A percentile compares a stretch with the other conserved stretches of the same genome.
Conservation (phyloP, 768 basidiomycete genomes). For the Tricholoma flavovirens region DNA sequence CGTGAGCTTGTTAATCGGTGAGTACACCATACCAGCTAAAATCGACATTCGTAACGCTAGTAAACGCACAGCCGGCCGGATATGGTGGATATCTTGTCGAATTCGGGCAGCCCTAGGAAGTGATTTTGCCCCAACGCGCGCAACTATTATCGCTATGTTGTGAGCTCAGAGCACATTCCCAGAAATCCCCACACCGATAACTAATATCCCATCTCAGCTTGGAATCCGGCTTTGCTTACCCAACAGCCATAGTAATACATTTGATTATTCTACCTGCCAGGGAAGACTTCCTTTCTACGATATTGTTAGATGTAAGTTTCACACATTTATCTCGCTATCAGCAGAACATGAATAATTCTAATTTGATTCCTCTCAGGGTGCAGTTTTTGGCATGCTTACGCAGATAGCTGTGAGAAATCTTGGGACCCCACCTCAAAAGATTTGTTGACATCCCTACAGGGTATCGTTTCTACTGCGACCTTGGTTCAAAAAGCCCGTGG, state of each 20-base stretch:
- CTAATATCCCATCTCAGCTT: neutral
- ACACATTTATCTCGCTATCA: neutral
- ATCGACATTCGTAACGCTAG: too few species aligned
- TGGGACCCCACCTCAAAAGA: neutral
- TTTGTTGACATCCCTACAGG: neutral
- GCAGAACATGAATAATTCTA: neutral
- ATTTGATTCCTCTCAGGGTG: neutral
- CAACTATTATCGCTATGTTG: neutral
- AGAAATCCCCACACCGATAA: neutral
- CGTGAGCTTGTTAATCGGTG: neutral
- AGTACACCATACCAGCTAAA: neutral
- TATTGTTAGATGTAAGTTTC: neutral
- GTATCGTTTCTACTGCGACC: neutral
- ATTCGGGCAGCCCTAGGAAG: neutral
- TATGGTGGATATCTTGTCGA: neutral
- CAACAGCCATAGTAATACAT: neutral
- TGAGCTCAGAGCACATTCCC: neutral
- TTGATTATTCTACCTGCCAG: neutral
- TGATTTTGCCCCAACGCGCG: neutral
- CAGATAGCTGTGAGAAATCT: neutral
- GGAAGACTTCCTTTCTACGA: neutral
- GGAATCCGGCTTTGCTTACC: neutral
- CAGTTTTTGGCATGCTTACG: neutral
- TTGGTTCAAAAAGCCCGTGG: neutral
- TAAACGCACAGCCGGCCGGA: neutral